Conservation (phyloP, 768 basidiomycete genomes). For the Suillus clintonianus region DNA sequence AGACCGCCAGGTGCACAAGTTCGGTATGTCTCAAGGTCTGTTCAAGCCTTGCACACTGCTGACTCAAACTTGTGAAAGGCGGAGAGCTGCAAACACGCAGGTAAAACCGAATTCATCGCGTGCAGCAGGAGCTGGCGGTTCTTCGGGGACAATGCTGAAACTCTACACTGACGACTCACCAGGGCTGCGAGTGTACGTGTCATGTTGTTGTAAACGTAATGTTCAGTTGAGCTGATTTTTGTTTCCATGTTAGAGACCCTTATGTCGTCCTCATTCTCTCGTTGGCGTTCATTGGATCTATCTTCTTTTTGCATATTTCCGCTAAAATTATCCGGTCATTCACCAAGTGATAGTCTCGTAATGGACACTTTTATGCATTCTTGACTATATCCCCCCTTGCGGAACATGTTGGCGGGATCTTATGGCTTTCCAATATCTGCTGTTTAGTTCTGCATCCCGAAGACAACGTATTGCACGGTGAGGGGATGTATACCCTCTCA, state of each 20-base stretch:
- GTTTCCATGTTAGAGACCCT: slow-evolving; percentile 65
- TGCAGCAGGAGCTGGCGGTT: slow-evolving; percentile 93
- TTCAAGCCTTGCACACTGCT: slow-evolving; percentile 2
- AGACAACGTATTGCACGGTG: neutral
- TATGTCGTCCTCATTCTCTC: slow-evolving; percentile 96
- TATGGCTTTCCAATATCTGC: neutral
- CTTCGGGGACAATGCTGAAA: slow-evolving; percentile 97
- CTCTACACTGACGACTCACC: slow-evolving; percentile 98
- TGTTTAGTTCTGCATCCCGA: neutral
- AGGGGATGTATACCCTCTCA: neutral
- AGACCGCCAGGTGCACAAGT: slow-evolving; percentile 82
- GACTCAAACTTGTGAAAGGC: slow-evolving; percentile 41
- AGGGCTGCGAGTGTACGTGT: slow-evolving; percentile 91
- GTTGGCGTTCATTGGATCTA: slow-evolving; percentile 94
- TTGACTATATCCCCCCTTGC: neutral
- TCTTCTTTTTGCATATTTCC: slow-evolving; percentile 98
- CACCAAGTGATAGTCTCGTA: slow-evolving; percentile 59
- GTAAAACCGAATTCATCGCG: slow-evolving; percentile 84
- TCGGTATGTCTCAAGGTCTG: slow-evolving; percentile 52
- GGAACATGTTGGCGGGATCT: neutral
- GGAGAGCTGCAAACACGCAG: slow-evolving; percentile 69
- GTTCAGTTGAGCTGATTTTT: slow-evolving; percentile 10
- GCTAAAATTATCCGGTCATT: slow-evolving; percentile 92
- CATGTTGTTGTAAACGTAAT: neutral
- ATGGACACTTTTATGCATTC: slow-evolving; percentile 5